A percentile compares a stretch with the other conserved stretches of the same genome.
phyloP scores from a whole-genome alignment of 305 asterid genomes.

The Solanum hybrid region DNA sequence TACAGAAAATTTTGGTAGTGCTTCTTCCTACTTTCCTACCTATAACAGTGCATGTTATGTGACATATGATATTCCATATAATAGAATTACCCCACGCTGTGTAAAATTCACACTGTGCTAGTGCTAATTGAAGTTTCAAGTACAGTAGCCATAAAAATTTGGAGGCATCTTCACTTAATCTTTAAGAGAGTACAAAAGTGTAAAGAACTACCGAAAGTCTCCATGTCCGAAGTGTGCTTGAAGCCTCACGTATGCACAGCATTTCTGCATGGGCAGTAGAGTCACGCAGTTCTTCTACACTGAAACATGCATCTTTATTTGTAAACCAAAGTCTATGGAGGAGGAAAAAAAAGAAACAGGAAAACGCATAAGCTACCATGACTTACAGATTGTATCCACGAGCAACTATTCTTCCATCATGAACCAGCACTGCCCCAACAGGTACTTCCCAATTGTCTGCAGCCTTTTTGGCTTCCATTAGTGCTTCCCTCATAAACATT shows the following conservation, averaged over 20 bases:
- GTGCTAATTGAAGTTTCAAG: not conserved
- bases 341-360: not conserved
- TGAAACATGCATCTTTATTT: constrained; percentile 23
- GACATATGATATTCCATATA: not conserved
- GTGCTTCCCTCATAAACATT: constrained; percentile 89
- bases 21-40: not conserved
- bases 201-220: constrained; percentile 67
- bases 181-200: not conserved
- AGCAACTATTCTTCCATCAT: constrained; percentile 73
- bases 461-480: constrained; percentile 83
- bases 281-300: constrained; percentile 93
- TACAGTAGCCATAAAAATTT: not conserved
- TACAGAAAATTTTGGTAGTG: not conserved
- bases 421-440: constrained; percentile 93
- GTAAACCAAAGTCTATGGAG: not conserved
- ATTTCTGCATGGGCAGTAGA: constrained; percentile 98
- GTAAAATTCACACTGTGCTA: not conserved
- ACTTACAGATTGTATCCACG: constrained; percentile 95
- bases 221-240: constrained; percentile 70
- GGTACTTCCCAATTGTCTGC: constrained; percentile 98
- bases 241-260: constrained; percentile 90
- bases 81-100: not conserved
- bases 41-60: not conserved
- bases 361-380: constrained; percentile 7
- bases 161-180: not conserved